A percentile compares a stretch with the other conserved stretches of the same genome.
These are phyloP conservation scores for Pseudogymnoascus sp. DNA, from an alignment of 2,329 filamentous ascomycete species.

Conservation along the genomic window DNA sequence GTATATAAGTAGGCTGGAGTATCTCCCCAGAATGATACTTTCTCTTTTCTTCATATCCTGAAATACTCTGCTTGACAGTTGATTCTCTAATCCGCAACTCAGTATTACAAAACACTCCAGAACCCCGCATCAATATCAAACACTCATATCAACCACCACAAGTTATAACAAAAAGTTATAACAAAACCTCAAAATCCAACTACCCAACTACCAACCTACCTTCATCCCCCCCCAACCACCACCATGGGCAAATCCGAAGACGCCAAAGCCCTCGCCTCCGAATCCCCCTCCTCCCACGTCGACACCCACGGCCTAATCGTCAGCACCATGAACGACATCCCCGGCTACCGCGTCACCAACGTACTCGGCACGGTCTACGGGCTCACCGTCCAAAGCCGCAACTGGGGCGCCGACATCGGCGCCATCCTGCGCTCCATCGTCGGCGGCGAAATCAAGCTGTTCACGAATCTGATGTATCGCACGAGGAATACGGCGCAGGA, in stretches of 20 bases:
- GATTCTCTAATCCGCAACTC: background rate
- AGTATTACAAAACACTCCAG: background rate
- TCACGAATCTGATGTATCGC: constrained; percentile 49
- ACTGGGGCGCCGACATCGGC: constrained; percentile 46
- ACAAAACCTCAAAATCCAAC: background rate
- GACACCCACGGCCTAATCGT: constrained; percentile 54
- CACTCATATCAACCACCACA: background rate
- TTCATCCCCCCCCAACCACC: background rate
- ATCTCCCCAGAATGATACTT: background rate
- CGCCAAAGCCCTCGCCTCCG: background rate
- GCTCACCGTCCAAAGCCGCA: constrained; percentile 47
- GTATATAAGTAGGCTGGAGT: constrained; percentile 1
- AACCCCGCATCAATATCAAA: background rate
- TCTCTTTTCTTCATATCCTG: background rate
- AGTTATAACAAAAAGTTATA: constrained; percentile 3
- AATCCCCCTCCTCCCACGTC: constrained; percentile 39
- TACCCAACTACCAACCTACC: background rate
- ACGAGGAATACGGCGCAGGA: constrained; percentile 51
- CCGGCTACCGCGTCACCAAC: constrained; percentile 48
- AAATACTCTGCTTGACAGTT: background rate
- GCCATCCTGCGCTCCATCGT: constrained; percentile 49
- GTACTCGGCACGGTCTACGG: constrained; percentile 52
- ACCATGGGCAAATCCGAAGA: constrained; percentile 18
- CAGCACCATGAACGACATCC: constrained; percentile 55
- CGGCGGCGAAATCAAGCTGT: constrained; percentile 51